A percentile compares a stretch with the other conserved stretches of the same genome.
phyloP scores from a whole-genome alignment of 2,329 filamentous ascomycete genomes.

The Ophiostoma ips region DNA sequence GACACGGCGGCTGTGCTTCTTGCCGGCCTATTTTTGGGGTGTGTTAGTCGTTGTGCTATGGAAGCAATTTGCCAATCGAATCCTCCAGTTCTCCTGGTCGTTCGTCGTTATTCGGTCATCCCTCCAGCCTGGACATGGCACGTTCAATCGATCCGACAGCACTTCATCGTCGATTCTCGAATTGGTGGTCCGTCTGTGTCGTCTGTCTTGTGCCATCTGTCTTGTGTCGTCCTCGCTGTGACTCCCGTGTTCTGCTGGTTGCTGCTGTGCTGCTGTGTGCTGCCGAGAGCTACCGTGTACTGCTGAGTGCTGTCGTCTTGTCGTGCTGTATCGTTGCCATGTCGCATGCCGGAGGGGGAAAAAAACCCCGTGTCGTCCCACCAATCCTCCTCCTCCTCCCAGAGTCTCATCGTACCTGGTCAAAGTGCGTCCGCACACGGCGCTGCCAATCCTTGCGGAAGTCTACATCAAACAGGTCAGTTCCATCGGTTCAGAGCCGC shows the following conservation, averaged over 20 bases:
- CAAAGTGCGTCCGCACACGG: conserved; percentile 97
- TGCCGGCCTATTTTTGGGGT: conserved; percentile 60
- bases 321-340: neutral
- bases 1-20: conserved; percentile 85
- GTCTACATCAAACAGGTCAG: conserved; percentile 42
- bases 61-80: neutral
- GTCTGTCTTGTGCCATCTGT: too few relatives aligned
- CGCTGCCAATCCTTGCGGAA: conserved; percentile 99
- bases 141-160: neutral
- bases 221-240: neutral
- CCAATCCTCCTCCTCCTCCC: neutral
- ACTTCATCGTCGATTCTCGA: neutral
- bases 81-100: neutral
- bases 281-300: too few relatives aligned
- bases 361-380: neutral
- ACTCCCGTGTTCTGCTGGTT: neutral
- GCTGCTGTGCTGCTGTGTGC: neutral
- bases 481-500: too few relatives aligned
- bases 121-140: neutral
- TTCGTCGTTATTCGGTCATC: neutral
- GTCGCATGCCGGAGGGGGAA: neutral
- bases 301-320: too few relatives aligned
- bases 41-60: conserved; percentile 4
- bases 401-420: conserved; percentile 61
- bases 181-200: too few relatives aligned